A percentile compares a stretch with the other conserved stretches of the same genome.
phyloP scores from a whole-genome alignment of 2,329 filamentous ascomycete species.

The Fusarium nanum region DNA sequence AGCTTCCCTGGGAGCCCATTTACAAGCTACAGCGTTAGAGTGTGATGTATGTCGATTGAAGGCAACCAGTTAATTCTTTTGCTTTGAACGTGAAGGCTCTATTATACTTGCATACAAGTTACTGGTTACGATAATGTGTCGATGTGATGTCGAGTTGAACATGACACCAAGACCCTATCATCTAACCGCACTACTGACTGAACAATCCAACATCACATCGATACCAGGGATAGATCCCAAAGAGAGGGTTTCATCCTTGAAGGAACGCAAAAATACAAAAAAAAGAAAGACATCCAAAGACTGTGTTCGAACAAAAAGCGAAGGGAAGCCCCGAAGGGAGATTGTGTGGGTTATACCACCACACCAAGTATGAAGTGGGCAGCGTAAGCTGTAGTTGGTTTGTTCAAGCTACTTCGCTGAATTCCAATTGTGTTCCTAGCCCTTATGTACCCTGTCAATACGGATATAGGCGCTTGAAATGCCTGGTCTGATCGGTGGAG shows the following conservation, averaged over 20 bases:
- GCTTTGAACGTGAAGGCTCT: no score
- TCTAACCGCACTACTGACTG: background rate
- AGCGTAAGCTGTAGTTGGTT: background rate
- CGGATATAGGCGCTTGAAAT: no score
- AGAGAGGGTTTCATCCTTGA: no score
- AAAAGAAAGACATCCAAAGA: background rate
- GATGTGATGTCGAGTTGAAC: no score
- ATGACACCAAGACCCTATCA: background rate
- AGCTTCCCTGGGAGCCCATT: accelerated
- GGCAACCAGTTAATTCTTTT: no score
- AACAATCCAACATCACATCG: background rate
- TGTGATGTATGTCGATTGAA: background rate
- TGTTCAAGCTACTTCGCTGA: conserved; percentile 12
- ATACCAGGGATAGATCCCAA: background rate
- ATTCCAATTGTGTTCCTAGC: no score
- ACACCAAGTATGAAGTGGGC: background rate
- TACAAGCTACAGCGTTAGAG: accelerated
- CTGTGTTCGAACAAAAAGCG: background rate
- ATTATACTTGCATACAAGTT: no score
- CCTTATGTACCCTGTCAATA: no score
- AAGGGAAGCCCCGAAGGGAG: background rate
- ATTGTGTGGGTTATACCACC: background rate
- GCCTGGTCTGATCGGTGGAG: background rate
- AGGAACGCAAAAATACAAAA: background rate
- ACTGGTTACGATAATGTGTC: background rate